Evolutionary conservation across 2,329 filamentous ascomycete genomes (phyloP).

Genomic region (Aspergillus quadricinctus): DNA sequence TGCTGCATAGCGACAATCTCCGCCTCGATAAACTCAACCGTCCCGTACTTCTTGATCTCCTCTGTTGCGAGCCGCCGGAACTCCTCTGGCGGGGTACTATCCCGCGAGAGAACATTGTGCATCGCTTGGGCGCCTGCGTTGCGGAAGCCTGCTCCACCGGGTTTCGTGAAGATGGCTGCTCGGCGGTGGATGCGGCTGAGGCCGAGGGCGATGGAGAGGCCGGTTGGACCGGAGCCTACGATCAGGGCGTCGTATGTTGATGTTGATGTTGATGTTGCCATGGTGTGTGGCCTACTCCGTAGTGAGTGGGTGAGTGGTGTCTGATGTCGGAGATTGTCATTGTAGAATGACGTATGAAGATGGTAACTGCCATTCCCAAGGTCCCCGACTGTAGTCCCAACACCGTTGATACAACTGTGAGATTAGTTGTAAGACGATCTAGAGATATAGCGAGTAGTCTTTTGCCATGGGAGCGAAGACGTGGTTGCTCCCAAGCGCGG

Average conservation of each 20-base stretch:
- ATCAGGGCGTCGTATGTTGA: constrained; percentile 20
- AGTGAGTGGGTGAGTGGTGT: too few species aligned
- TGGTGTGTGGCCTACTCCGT: too few species aligned
- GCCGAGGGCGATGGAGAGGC: constrained; percentile 38
- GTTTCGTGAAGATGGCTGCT: constrained; percentile 43
- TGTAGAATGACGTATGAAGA: too few species aligned
- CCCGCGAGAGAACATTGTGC: constrained; percentile 41
- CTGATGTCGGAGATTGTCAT: too few species aligned
- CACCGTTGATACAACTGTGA: too few species aligned
- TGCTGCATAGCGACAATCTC: background rate
- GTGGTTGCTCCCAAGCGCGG: too few species aligned
- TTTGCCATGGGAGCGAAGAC: too few species aligned
- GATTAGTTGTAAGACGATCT: too few species aligned
- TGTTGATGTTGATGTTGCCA: too few species aligned
- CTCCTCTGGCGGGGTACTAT: constrained; percentile 28
- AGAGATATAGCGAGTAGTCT: too few species aligned
- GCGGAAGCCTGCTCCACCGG: constrained; percentile 31
- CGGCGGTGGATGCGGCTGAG: constrained; percentile 35
- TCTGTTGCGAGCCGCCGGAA: constrained; percentile 10
- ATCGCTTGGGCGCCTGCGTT: constrained; percentile 42
- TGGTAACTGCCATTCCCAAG: too few species aligned
- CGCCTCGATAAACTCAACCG: background rate
- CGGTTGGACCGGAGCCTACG: constrained; percentile 44
- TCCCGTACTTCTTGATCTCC: background rate
- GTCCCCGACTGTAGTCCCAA: too few species aligned